These are phyloP conservation scores for Boletales sp. DNA, from an alignment of 768 basidiomycete genomes.

Conservation along the genomic window DNA sequence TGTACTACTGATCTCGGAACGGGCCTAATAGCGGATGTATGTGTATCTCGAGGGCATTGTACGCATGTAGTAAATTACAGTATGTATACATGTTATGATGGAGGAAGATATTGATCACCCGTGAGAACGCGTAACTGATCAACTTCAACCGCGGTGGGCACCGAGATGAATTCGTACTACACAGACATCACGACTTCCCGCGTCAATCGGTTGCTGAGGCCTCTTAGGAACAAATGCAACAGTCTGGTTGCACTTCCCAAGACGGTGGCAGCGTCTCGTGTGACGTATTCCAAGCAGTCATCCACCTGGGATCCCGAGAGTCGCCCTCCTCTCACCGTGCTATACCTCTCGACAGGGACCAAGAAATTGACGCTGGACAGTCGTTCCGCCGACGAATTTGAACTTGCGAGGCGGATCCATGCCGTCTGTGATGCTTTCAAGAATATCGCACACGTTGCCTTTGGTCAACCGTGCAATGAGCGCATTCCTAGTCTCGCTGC, in stretches of 20 bases:
- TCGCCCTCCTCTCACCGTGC: constrained; percentile 34
- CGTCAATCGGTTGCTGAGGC: constrained; percentile 44
- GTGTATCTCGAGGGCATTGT: too few species aligned
- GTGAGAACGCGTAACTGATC: not conserved
- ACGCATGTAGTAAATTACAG: too few species aligned
- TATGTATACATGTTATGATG: too few species aligned
- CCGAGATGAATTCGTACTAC: constrained; percentile 10
- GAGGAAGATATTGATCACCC: too few species aligned
- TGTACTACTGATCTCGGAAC: not conserved
- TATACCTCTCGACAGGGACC: constrained; percentile 35
- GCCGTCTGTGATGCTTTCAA: constrained; percentile 55
- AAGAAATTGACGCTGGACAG: constrained; percentile 35
- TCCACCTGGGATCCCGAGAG: constrained; percentile 18
- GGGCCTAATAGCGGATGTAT: not conserved
- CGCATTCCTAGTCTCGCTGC: constrained; percentile 39
- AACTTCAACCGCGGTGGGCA: not conserved
- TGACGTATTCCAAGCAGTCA: constrained; percentile 14
- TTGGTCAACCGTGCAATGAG: constrained; percentile 11
- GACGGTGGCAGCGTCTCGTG: constrained; percentile 14
- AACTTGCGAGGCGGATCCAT: constrained; percentile 47
- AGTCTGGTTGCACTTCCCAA: constrained; percentile 29
- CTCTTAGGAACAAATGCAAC: constrained; percentile 45
- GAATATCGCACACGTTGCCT: constrained; percentile 43
- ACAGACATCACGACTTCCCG: constrained; percentile 36
- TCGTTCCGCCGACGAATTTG: constrained; percentile 32